Conservation (phyloP, 495 filamentous ascomycete genomes). For the Patellaria atrata region DNA sequence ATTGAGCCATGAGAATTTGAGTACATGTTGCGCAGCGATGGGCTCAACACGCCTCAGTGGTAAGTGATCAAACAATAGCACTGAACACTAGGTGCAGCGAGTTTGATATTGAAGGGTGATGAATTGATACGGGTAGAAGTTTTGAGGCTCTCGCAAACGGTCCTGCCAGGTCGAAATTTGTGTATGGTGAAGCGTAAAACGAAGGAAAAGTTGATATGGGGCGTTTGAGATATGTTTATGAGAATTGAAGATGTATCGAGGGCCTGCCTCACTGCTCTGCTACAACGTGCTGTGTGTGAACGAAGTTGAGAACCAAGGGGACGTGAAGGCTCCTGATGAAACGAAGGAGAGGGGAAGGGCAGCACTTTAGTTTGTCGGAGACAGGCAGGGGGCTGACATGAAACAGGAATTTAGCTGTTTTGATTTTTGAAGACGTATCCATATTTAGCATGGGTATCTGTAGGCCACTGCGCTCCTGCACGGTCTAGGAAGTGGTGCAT, state of each 20-base stretch:
- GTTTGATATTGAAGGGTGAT: constrained; percentile 3
- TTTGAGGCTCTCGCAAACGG: constrained; percentile 19
- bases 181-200: constrained; percentile 22
- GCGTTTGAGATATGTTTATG: constrained; percentile 20
- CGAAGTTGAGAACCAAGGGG: constrained; percentile 11
- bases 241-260: constrained; percentile 22
- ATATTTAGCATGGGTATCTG: too few relatives aligned
- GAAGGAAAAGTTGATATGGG: constrained; percentile 20
- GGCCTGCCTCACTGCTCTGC: constrained; percentile 21
- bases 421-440: too few relatives aligned
- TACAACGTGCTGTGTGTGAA: constrained; percentile 15
- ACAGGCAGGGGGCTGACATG: too few relatives aligned
- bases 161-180: constrained; percentile 21
- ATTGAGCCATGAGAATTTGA: constrained; percentile 33
- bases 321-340: constrained; percentile 14
- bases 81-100: constrained; percentile 12
- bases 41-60: constrained; percentile 15
- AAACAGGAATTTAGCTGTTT: constrained; percentile 22
- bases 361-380: constrained; percentile 20
- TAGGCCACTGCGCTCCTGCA: too few relatives aligned
- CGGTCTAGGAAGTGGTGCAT: too few relatives aligned
- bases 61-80: constrained; percentile 13
- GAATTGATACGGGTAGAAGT: constrained; percentile 16
- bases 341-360: constrained; percentile 19
- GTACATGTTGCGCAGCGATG: constrained; percentile 25